These are phyloP conservation scores for Juncus inflexus DNA, from an alignment of 176 grass and related monocot genomes.

Conservation along the genomic window DNA sequence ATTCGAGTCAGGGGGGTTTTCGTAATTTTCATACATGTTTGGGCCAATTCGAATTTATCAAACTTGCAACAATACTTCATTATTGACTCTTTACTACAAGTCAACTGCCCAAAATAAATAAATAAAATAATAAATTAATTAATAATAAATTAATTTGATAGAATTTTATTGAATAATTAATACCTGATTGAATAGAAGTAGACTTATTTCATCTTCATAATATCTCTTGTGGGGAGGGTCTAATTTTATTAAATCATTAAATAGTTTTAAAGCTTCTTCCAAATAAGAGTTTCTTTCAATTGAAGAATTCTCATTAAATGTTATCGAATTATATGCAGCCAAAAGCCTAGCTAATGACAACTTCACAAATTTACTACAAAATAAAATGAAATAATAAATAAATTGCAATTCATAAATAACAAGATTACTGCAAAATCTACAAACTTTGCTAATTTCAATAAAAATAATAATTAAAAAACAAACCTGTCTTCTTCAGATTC, in stretches of 20 bases:
- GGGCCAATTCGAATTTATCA: conserved; percentile 34
- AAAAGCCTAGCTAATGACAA: conserved; percentile 68
- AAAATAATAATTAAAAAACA: background rate
- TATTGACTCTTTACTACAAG: conserved; percentile 51
- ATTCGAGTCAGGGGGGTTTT: conserved; percentile 56
- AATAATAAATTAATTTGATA: conserved; percentile 8
- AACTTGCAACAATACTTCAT: conserved; percentile 50
- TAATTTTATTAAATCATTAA: conserved; percentile 63
- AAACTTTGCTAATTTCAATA: no score
- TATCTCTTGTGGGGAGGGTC: conserved; percentile 70
- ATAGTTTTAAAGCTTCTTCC: conserved; percentile 64
- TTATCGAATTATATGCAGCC: conserved; percentile 60
- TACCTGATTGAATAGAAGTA: conserved; percentile 88
- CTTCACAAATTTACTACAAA: conserved; percentile 77
- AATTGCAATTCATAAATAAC: background rate
- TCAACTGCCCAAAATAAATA: conserved; percentile 52
- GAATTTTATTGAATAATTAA: conserved; percentile 11
- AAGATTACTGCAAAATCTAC: no score
- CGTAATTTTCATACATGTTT: conserved; percentile 41
- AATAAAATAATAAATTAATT: conserved; percentile 6
- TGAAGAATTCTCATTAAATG: conserved; percentile 40
- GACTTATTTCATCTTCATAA: conserved; percentile 75
- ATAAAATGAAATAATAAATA: conserved; percentile 10
- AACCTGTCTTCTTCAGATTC: conserved; percentile 67
- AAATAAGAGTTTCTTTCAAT: conserved; percentile 41